Evolutionary conservation across 495 filamentous ascomycete species (phyloP), one percentile per base, ranked within the genome.

Genomic region (Endocarpon pusillum): DNA sequence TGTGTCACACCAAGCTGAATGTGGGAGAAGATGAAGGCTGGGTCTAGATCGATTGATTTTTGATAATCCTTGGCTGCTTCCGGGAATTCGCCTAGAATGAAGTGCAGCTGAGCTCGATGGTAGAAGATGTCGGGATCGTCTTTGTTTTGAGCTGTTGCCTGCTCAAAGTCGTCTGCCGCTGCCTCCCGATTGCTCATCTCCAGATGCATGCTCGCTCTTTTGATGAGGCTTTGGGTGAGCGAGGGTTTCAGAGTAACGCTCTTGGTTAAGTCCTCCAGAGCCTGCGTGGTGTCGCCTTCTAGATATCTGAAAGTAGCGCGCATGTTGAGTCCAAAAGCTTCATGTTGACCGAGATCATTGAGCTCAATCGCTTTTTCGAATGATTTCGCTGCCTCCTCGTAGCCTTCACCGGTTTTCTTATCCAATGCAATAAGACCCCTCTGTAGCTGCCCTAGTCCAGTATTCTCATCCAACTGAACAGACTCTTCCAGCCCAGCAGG

Each of bases 1-100:
- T 99, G 89, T 29, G 89, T 99, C 25, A 99, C 89, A 58, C 89
- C 89, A 33, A 99, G 81, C 55, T 99, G 89, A 45, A 99, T 96
- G 65, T 97, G 89, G 7, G 89, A 96, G 67, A 91, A 97, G 62
- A 97, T 97, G 57, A 97, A 97, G 36, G 79, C 75, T 28, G 67
- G 62, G 65, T 97, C 89, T 24, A 97, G 72, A 45, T 96, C 89
- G 51, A 97, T 99, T 14, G 89, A 96, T 60, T 92, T 93, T 52
- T 99, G 89, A 59, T 99, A 99, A 57, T 99, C 89, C 60, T 89
- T 92, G 16, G 87, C 85, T 9, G 89, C 89, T 33, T 91, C 81
- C 32, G 75, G 71, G 45, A 92, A 93, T 55, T 96, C 85, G 15
- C 76, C 71, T 33, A 93, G 76, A 52, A 99, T 94, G 64, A 99